Percentiles rank a stretch among this genome's conserved stretches.
Evolutionary conservation across 164 flowering plant genomes (phyloP).

Genomic region (Saururus chinensis): DNA sequence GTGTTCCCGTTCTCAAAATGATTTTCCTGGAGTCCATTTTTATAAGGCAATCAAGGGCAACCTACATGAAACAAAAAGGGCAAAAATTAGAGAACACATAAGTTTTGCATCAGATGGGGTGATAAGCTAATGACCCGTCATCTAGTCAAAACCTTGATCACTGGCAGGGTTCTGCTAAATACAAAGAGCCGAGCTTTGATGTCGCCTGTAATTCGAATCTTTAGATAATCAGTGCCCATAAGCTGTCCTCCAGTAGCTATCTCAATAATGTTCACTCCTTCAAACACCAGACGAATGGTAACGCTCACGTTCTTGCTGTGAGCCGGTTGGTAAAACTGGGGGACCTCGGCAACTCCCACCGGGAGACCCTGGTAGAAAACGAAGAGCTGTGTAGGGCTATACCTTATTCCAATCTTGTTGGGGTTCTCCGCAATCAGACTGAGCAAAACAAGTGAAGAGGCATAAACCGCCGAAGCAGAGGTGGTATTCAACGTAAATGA

Average conservation of each 20-base stretch:
- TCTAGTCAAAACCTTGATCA: constrained; percentile 25
- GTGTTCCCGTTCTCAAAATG: constrained; percentile 2
- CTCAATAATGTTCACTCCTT: constrained; percentile 18
- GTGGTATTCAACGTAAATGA: constrained; percentile 18
- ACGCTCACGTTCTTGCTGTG: constrained; percentile 33
- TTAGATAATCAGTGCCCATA: not conserved
- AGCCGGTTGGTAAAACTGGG: constrained; percentile 35
- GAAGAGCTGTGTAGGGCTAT: constrained; percentile 18
- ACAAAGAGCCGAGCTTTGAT: constrained; percentile 18
- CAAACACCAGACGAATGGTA: constrained; percentile 12
- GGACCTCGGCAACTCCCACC: constrained; percentile 27
- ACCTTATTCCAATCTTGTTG: constrained; percentile 34
- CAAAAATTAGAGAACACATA: not conserved
- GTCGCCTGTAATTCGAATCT: constrained; percentile 30
- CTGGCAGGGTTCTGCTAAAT: constrained; percentile 22
- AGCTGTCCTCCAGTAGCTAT: not conserved
- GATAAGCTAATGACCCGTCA: not conserved
- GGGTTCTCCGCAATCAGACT: constrained; percentile 30
- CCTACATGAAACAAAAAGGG: constrained; percentile 4
- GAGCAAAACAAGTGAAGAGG: constrained; percentile 27
- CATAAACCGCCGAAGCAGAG: constrained; percentile 12
- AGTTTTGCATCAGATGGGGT: not conserved
- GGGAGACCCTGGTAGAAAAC: constrained; percentile 21
- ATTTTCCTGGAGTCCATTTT: constrained; percentile 11
- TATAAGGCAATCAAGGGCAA: constrained; percentile 30